These are phyloP conservation scores for Grosmannia clavigera DNA, from an alignment of 2,329 filamentous ascomycete genomes.

Conservation along the genomic window DNA sequence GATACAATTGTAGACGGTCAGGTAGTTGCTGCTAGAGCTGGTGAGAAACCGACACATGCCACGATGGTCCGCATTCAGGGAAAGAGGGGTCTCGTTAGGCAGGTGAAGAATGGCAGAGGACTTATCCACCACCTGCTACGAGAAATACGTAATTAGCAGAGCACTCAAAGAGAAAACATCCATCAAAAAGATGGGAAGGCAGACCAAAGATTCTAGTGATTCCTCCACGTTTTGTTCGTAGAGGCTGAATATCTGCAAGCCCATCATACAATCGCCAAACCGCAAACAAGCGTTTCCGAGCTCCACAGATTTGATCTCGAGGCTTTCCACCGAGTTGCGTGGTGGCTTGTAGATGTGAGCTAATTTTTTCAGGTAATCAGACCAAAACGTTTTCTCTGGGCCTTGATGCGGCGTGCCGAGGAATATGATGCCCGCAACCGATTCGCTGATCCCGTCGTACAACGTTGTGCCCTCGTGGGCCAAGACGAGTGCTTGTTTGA, in stretches of 20 bases:
- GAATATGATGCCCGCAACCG: background rate
- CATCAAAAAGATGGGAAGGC: background rate
- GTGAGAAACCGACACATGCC: background rate
- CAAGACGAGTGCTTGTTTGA: background rate
- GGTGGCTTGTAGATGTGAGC: background rate
- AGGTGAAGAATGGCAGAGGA: background rate
- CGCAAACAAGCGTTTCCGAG: background rate
- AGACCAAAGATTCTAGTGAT: background rate
- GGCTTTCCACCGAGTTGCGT: background rate
- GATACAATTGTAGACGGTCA: background rate
- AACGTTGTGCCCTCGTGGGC: background rate
- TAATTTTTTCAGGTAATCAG: background rate
- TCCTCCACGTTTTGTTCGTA: background rate
- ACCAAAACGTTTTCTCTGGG: background rate
- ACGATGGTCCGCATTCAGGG: background rate
- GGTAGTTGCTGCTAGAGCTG: background rate
- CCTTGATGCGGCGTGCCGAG: background rate
- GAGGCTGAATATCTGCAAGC: background rate
- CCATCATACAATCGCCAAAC: background rate
- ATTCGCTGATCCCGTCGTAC: background rate
- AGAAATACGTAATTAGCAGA: no score
- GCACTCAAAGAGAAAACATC: no score
- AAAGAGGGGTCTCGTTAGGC: background rate
- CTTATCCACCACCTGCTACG: background rate
- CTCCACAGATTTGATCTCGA: background rate